Percentiles rank a stretch among this genome's conserved stretches.
Conservation (phyloP, 495 filamentous ascomycete genomes). For the Antarctomyces pellizariae region DNA sequence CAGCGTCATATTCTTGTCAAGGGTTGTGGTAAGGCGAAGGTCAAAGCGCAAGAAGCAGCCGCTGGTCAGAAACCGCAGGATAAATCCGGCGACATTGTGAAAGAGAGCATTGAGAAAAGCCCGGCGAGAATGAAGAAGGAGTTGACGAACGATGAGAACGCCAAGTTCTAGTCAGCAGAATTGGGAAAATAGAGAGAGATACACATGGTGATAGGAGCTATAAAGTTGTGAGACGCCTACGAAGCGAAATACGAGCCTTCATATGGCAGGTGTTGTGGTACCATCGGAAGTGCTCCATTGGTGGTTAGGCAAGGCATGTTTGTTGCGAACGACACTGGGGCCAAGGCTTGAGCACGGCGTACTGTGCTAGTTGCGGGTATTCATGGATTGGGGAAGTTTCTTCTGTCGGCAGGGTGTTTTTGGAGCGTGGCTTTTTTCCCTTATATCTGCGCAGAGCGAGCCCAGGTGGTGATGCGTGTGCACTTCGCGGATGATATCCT, state of each 20-base stretch:
- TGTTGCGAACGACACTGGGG: no score
- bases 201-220: slow-evolving; percentile 1
- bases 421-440: no score
- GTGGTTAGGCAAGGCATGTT: no score
- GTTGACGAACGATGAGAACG: slow-evolving; percentile 4
- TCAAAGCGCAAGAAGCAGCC: slow-evolving; percentile 5
- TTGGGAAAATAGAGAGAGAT: slow-evolving; percentile 3
- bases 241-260: slow-evolving; percentile 6
- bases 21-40: slow-evolving; percentile 50
- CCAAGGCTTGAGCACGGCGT: no score
- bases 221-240: slow-evolving; percentile 2
- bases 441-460: no score
- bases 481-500: no score
- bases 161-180: neutral
- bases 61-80: slow-evolving; percentile 8
- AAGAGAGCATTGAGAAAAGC: slow-evolving; percentile 6
- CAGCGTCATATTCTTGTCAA: slow-evolving; percentile 74
- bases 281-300: slow-evolving; percentile 4
- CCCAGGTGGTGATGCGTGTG: no score
- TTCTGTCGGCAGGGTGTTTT: no score
- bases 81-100: slow-evolving; percentile 1
- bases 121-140: slow-evolving; percentile 12
- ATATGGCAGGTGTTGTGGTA: slow-evolving; percentile 1
- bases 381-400: no score
- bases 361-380: no score